Conservation (phyloP, 208 protist species). For the Trypanosoma congolense region DNA sequence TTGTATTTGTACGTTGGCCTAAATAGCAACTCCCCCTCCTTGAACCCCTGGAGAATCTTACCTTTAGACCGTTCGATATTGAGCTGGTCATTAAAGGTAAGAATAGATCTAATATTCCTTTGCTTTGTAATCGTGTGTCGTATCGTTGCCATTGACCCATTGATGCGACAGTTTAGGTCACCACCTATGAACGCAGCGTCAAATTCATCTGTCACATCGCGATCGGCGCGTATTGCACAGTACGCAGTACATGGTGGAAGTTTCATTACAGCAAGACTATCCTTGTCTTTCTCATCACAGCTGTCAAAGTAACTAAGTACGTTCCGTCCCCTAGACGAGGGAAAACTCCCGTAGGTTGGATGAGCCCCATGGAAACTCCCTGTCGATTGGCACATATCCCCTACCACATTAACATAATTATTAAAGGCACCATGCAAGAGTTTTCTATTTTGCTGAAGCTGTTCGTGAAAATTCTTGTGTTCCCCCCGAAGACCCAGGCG, state of each 20-base stretch:
- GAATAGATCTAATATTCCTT: constrained; percentile 59
- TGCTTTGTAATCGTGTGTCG: constrained; percentile 67
- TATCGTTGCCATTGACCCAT: constrained; percentile 77
- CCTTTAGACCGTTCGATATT: constrained; percentile 74
- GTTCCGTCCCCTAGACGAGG: too few species aligned
- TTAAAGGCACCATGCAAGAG: neutral
- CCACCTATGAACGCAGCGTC: constrained; percentile 92
- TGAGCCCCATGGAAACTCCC: too few species aligned
- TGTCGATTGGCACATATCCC: too few species aligned
- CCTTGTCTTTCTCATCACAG: neutral
- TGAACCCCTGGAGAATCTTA: constrained; percentile 76
- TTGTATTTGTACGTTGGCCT: constrained; percentile 93
- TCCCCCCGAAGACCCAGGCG: constrained; percentile 38
- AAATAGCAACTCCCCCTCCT: constrained; percentile 85
- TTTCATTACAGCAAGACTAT: constrained; percentile 3
- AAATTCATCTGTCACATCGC: constrained; percentile 86
- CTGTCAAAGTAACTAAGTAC: neutral
- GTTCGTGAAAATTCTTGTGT: constrained; percentile 23
- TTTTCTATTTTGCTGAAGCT: constrained; percentile 15
- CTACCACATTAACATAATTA: too few species aligned
- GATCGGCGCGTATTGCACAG: neutral
- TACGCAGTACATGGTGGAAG: constrained; percentile 3
- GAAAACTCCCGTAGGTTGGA: too few species aligned
- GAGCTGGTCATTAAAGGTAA: constrained; percentile 90
- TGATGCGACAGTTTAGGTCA: constrained; percentile 95